Percentiles rank a stretch among this genome's conserved stretches.
Evolutionary conservation across 1,284 basidiomycete genomes (phyloP).

Genomic region (Puccinia hordei): DNA sequence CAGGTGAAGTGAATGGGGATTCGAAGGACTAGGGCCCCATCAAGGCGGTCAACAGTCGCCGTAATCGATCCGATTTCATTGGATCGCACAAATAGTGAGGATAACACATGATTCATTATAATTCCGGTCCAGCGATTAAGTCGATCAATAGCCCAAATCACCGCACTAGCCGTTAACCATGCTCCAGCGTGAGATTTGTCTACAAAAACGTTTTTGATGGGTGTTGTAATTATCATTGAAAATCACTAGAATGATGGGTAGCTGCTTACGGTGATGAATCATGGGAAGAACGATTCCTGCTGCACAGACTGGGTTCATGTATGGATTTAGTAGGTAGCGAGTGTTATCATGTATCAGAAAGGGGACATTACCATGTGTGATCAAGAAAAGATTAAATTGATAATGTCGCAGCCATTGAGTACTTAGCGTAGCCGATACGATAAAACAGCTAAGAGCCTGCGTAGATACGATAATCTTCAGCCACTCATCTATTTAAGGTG

Average conservation of each 20-base stretch:
- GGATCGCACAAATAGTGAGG: not conserved
- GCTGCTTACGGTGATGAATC: slow-evolving; percentile 18
- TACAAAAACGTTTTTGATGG: not conserved
- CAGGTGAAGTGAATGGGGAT: slow-evolving; percentile 22
- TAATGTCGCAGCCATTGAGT: not conserved
- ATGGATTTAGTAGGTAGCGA: not conserved
- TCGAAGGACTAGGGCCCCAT: slow-evolving; percentile 22
- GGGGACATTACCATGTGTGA: slow-evolving; percentile 6
- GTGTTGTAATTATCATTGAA: not conserved
- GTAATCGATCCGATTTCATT: not conserved
- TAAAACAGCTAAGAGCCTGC: not conserved
- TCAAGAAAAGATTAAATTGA: slow-evolving; percentile 23
- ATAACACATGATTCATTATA: slow-evolving; percentile 4
- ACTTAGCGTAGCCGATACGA: slow-evolving; percentile 7
- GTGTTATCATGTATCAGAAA: not conserved
- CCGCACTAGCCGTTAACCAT: slow-evolving; percentile 7
- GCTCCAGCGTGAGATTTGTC: not conserved
- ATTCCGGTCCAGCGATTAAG: slow-evolving; percentile 11
- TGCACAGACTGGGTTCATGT: not conserved
- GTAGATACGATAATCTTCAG: not conserved
- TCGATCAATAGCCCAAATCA: slow-evolving; percentile 30
- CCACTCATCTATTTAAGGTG: not conserved
- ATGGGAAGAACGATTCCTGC: not conserved
- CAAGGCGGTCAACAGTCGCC: slow-evolving; percentile 31
- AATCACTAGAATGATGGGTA: not conserved